Evolutionary conservation across 192 early-diverging fungal species (phyloP), one percentile per base, ranked within the genome.

Genomic region (Podila horticola): DNA sequence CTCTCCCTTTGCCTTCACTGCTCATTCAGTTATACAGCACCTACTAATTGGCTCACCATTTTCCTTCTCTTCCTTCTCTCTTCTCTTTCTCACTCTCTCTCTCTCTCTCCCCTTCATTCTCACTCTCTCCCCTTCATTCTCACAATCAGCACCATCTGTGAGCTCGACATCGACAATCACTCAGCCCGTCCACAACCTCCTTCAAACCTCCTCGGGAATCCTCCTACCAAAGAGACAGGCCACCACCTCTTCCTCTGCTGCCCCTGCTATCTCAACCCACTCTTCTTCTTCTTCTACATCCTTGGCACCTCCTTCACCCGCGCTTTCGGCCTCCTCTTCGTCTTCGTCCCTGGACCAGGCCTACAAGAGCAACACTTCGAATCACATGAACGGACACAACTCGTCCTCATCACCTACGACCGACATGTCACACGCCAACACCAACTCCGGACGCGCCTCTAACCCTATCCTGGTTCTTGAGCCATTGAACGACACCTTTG

Each of bases 401-500:
- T 28, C 62, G 4, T 33, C 66, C 52, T 52, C 66, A 24, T 36
- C 66, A 15, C 45, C 36, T 17, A 75, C 62, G 28, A 48, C 58
- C 19, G 33, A 45, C 15, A 45, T 45, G 41, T 45, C 30, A 41
- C 58, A 57, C 26, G 17, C 61, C 26, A 51, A 51, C 38, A 19
- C 59, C 17, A 81, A 72, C 34, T 36, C 34, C 33, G 71, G 77
- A 26, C 77, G 71, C 57, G 63, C 67, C 66, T 68, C 65, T 70
- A 79, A 72, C 36, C 74, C 70, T 11, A 84, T 83, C 28, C 61
- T 89, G 1, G 74, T 89, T 15, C 75, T 90, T 20, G 69, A 82
- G 45, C 83, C 88, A 26, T 51, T 85, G 36, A 87, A 84, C 60
- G 82, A 75, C 31, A 69, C 84, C n/a, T 90, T 90, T 71, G 69